Conservation (phyloP, 106 monocot species). For the Apostasia shenzhenica region DNA sequence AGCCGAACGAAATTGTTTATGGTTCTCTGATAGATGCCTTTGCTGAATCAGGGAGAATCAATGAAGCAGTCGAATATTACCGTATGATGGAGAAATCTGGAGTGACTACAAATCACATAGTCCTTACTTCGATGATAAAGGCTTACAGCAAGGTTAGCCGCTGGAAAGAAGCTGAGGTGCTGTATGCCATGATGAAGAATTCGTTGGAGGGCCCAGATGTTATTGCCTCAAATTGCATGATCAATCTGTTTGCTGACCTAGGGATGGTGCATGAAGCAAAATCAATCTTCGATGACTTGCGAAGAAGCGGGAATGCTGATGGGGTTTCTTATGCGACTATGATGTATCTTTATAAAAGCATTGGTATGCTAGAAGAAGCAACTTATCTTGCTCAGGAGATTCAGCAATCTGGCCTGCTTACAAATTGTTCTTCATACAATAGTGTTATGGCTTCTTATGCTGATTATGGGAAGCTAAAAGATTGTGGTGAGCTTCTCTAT, state of each 20-base stretch:
- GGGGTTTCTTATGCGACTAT: slow-evolving; percentile 65
- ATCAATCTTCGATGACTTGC: slow-evolving; percentile 44
- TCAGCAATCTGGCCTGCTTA: slow-evolving; percentile 42
- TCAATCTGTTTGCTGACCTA: slow-evolving; percentile 62
- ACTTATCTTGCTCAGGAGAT: slow-evolving; percentile 41
- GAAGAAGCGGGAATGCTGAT: slow-evolving; percentile 40
- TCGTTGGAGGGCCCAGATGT: slow-evolving; percentile 53
- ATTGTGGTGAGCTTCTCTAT: slow-evolving; percentile 52
- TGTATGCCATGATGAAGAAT: slow-evolving; percentile 54
- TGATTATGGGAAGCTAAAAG: slow-evolving; percentile 39
- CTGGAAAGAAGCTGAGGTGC: slow-evolving; percentile 72
- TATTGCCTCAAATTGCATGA: slow-evolving; percentile 73
- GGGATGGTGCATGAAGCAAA: slow-evolving; percentile 70
- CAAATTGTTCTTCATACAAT: slow-evolving; percentile 55
- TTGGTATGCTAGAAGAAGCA: slow-evolving; percentile 76
- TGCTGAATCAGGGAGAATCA: slow-evolving; percentile 42
- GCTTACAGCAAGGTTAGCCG: slow-evolving; percentile 46
- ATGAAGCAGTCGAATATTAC: slow-evolving; percentile 41
- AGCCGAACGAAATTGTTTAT: slow-evolving; percentile 70
- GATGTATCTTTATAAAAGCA: slow-evolving; percentile 76
- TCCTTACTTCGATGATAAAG: slow-evolving; percentile 82
- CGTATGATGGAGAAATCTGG: slow-evolving; percentile 57
- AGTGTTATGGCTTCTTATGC: slow-evolving; percentile 56
- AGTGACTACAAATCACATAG: slow-evolving; percentile 35
- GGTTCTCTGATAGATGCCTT: slow-evolving; percentile 64